These are phyloP conservation scores for Daldinia loculata DNA, from an alignment of 495 filamentous ascomycete species.

Conservation along the genomic window DNA sequence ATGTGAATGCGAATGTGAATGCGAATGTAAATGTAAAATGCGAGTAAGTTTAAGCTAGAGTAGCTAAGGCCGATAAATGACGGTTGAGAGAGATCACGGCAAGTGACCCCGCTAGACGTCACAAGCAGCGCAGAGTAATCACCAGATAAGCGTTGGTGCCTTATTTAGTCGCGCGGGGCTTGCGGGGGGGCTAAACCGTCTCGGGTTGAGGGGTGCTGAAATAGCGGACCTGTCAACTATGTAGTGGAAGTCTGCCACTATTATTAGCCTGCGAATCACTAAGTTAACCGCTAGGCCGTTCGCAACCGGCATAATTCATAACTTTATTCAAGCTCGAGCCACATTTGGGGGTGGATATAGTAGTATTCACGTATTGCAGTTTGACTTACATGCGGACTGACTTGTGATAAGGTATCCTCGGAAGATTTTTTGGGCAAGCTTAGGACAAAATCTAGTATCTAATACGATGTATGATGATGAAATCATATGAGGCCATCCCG, in stretches of 20 bases:
- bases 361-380: neutral
- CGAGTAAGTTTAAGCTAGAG: constrained; percentile 28
- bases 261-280: constrained; percentile 10
- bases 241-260: neutral
- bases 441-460: neutral
- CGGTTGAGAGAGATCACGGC: constrained; percentile 36
- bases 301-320: neutral
- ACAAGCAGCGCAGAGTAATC: constrained; percentile 32
- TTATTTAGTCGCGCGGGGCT: constrained; percentile 39
- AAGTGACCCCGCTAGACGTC: constrained; percentile 42
- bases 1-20: neutral
- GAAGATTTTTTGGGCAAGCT: neutral
- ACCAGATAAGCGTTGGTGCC: constrained; percentile 38
- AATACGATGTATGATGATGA: neutral
- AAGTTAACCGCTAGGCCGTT: neutral
- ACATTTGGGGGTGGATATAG: neutral
- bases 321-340: neutral
- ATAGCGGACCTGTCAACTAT: constrained; percentile 12
- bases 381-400: constrained; percentile 2
- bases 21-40: neutral
- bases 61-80: constrained; percentile 16
- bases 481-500: neutral
- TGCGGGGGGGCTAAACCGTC: constrained; percentile 9
- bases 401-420: constrained; percentile 1
- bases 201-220: constrained; percentile 21